Conservation (phyloP, 352 stramenopile genomes). For the Globisporangium mamillatum region DNA sequence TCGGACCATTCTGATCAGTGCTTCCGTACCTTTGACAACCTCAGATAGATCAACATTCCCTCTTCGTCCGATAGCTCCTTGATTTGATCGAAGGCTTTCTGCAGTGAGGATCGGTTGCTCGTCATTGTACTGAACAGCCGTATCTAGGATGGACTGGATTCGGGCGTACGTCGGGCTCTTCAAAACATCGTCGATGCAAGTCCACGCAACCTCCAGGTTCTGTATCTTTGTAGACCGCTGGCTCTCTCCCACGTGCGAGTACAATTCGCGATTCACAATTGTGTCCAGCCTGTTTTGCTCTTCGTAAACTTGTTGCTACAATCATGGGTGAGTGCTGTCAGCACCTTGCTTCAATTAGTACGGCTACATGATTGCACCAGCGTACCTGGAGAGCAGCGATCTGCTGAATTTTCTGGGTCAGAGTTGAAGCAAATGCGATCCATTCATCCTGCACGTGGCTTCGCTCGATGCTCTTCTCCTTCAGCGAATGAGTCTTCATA, state of each 20-base stretch:
- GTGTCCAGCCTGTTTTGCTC: conserved; percentile 36
- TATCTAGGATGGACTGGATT: conserved; percentile 30
- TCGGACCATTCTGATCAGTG: conserved; percentile 29
- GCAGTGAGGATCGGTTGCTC: conserved; percentile 35
- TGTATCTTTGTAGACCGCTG: conserved; percentile 25
- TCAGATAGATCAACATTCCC: conserved; percentile 28
- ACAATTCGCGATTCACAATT: conserved; percentile 26
- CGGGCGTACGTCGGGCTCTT: conserved; percentile 19
- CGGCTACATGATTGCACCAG: neutral
- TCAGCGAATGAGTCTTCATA: conserved; percentile 37
- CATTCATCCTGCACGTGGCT: conserved; percentile 44
- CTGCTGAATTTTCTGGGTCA: conserved; percentile 41
- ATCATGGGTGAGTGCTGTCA: neutral
- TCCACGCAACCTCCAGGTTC: conserved; percentile 28
- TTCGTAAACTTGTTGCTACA: conserved; percentile 40
- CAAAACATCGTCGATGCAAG: conserved; percentile 23
- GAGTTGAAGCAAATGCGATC: conserved; percentile 26
- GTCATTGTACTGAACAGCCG: conserved; percentile 29
- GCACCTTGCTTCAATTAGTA: neutral
- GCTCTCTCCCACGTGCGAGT: conserved; percentile 27
- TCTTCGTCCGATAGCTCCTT: conserved; percentile 15
- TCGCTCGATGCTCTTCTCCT: conserved; percentile 33
- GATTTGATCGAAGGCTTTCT: conserved; percentile 18
- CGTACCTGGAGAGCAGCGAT: conserved; percentile 28
- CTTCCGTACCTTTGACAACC: conserved; percentile 32